Base-by-base conservation (phyloP, 257 asterid species). In the Gynochthodes officinalis region DNA sequence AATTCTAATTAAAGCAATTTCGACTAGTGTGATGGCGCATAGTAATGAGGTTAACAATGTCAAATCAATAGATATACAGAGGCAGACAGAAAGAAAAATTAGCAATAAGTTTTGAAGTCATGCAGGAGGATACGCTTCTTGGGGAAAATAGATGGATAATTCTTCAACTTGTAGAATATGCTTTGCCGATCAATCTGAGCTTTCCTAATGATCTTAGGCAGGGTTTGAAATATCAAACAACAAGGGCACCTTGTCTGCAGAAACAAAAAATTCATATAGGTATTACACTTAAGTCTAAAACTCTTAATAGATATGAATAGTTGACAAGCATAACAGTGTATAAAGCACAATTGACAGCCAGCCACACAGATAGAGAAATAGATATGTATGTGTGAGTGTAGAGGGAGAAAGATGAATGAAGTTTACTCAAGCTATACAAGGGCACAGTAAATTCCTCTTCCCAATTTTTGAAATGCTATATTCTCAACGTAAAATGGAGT, bases 51-150 rank as follows among this genome's bases (percentile, higher is more conserved):
- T 35, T 13, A 54, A 4, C n/a, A 53, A 40, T 46, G 10, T 33
- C 13, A 37, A 12, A 18, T 13, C 32, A 64, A 73, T 33, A 9
- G 42, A 35, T 23, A 7, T 13, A 42, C 37, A 28, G 57, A 58
- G 13, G 52, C 9, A 33, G 37, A 30, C 59, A n/a, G n/a, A 44
- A 43, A 35, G 62, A 8, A 59, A 33, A 39, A 52, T n/a, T 67
- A 67, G 79, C 57, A 64, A 63, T 73, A 80, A 64, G 69, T 35
- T 73, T 30, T 44, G 63, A 55, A 78, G 23, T 32, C 19, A 18
- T 35, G 46, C 27, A 69, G 25, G 59, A 90, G 97, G 98, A 94
- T 94, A 94, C 99, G 97, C 25, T 84, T 86, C 78, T 81, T 82
- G 25, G 97, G 97, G 55, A 91, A 78, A 79, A 84, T 65, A 35